Evolutionary conservation across 495 filamentous ascomycete genomes (phyloP).

Genomic region (Tuber aestivum): DNA sequence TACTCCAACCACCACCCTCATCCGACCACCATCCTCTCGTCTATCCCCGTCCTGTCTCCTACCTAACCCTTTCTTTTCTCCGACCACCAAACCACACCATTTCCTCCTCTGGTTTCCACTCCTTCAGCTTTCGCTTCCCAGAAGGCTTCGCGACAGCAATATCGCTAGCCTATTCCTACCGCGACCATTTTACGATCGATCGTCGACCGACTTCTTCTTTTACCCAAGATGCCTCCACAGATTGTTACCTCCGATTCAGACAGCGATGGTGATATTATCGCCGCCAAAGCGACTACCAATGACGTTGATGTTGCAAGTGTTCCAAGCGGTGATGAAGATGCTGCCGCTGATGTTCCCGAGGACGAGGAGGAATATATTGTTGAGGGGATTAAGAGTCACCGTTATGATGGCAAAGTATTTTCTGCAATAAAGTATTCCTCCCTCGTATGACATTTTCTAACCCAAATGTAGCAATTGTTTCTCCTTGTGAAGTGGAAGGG

Average conservation of each 20-base stretch:
- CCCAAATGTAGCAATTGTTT: conserved; percentile 40
- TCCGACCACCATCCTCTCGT: background rate
- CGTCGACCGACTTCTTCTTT: background rate
- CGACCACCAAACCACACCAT: background rate
- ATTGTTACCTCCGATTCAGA: conserved; percentile 32
- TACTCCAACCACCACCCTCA: background rate
- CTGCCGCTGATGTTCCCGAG: conserved; percentile 39
- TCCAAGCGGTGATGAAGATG: conserved; percentile 20
- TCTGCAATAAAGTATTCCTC: background rate
- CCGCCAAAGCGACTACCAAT: conserved; percentile 30
- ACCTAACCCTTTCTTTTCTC: background rate
- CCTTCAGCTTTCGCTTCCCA: background rate
- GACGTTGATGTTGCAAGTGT: conserved; percentile 5
- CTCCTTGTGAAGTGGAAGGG: conserved; percentile 60
- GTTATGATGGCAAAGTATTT: conserved; percentile 50
- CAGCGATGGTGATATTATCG: conserved; percentile 36
- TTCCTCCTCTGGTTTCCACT: background rate
- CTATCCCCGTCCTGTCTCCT: background rate
- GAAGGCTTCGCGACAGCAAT: background rate
- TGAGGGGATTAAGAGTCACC: conserved; percentile 53
- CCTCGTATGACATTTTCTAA: conserved; percentile 36
- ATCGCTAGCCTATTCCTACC: background rate
- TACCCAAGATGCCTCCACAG: conserved; percentile 29
- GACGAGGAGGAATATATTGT: conserved; percentile 50
- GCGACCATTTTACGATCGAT: background rate